Evolutionary conservation across 2,329 filamentous ascomycete genomes (phyloP), one percentile per base, ranked within the genome.

Genomic region (Penicillium sp.): DNA sequence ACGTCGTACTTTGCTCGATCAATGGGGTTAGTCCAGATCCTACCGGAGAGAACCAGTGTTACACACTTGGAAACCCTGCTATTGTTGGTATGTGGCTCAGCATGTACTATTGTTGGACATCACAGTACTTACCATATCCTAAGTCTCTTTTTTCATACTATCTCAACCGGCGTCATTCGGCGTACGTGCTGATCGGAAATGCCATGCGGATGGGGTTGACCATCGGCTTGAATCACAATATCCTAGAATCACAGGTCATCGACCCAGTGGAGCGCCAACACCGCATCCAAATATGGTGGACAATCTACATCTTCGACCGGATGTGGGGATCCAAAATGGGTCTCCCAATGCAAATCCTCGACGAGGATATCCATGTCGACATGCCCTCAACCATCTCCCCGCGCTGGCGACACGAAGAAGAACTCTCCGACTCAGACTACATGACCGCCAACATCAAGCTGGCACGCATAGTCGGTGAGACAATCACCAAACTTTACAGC

Each of bases 261-360:
- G 69, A 72, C 46, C 69, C 74, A 0, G 73, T 71, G 0, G 81
- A 81, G 12, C 68, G 69, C 27, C 71, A 75, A 54, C 73, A 75
- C 37, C 71, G 73, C 2, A 67, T 74, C 31, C 64, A 72, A 19
- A 72, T 75, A 25, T 75, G 73, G 72, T 75, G 73, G 73, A 74
- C 73, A 9, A 73, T 74, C 46, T 75, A 75, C 58, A 73, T 72
- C 21, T 75, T 73, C 40, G 73, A 75, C 55, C 74, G 80, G 2
- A 77, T 82, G 71, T 81, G 77, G 74, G 78, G 78, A 3, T 78
- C 79, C 0, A 79, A 81, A 47, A 73, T 82, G 50, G 79, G 80
- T 0, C 75, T 81, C 25, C 79, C 81, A 0, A 74, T 79, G 7
- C 78, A 79, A 40, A 77, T 83, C 6, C 73, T 75, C 13, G 80